Percentiles rank a stretch among this genome's conserved stretches.
These are phyloP conservation scores for Basidiobolus meristosporus DNA, from an alignment of 371 early-diverging fungal genomes.

Conservation along the genomic window DNA sequence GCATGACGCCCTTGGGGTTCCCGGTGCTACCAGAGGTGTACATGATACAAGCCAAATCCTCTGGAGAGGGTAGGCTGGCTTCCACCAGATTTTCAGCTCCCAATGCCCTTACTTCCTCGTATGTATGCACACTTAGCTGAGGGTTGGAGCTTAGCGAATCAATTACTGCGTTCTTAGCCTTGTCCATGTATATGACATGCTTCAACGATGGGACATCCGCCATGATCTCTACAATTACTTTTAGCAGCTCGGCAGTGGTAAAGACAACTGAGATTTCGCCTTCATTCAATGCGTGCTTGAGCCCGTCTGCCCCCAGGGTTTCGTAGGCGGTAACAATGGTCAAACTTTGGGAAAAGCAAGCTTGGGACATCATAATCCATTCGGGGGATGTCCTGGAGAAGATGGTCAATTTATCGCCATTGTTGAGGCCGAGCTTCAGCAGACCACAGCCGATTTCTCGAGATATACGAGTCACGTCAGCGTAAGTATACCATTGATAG, in stretches of 20 bases:
- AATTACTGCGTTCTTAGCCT: too few species aligned
- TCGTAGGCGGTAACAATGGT: conserved; percentile 77
- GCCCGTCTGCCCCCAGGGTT: conserved; percentile 75
- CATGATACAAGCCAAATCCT: conserved; percentile 80
- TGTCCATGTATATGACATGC: conserved; percentile 59
- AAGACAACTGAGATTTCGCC: conserved; percentile 59
- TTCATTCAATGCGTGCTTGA: conserved; percentile 69
- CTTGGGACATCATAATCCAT: too few species aligned
- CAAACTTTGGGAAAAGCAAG: conserved; percentile 41
- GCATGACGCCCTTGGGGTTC: conserved; percentile 72
- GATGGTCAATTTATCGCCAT: too few species aligned
- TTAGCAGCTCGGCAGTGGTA: conserved; percentile 64
- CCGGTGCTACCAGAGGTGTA: conserved; percentile 95
- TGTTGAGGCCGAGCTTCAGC: conserved; percentile 37
- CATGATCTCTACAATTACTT: conserved; percentile 38
- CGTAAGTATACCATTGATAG: conserved; percentile 44
- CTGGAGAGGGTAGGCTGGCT: conserved; percentile 50
- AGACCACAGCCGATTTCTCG: conserved; percentile 41
- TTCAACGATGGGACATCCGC: conserved; percentile 36
- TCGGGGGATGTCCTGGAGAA: too few species aligned
- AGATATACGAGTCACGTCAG: conserved; percentile 24
- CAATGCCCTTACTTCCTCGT: too few species aligned
- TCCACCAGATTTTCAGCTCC: too few species aligned
- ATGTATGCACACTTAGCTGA: too few species aligned
- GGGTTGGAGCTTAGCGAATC: too few species aligned